These are phyloP conservation scores for Chlorophyllum brunneum DNA, from an alignment of 768 basidiomycete species.

Conservation along the genomic window DNA sequence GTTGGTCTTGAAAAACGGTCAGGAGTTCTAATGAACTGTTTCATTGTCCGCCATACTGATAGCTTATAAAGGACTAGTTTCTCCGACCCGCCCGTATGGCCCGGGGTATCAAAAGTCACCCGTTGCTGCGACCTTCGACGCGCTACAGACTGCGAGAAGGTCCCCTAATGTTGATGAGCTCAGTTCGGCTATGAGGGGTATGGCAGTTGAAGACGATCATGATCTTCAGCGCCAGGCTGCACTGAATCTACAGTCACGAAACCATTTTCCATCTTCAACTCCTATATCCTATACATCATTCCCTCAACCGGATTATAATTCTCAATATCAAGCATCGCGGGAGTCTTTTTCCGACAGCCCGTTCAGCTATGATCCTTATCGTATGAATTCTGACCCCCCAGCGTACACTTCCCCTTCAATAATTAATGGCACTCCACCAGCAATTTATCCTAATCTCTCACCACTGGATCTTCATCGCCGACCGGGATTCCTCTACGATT, in stretches of 20 bases:
- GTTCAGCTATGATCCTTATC: slow-evolving; percentile 12
- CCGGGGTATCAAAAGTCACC: slow-evolving; percentile 10
- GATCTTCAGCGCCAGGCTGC: slow-evolving; percentile 17
- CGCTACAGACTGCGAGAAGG: slow-evolving; percentile 7
- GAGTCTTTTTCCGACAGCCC: slow-evolving; percentile 4
- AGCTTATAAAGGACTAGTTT: slow-evolving; percentile 15
- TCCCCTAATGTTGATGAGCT: slow-evolving; percentile 47
- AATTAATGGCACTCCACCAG: slow-evolving; percentile 1
- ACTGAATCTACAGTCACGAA: slow-evolving; percentile 11
- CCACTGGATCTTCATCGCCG: slow-evolving; percentile 7
- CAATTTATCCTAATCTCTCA: slow-evolving; percentile 3
- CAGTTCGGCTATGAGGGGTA: slow-evolving; percentile 52
- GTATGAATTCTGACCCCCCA: slow-evolving; percentile 8
- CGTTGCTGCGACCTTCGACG: slow-evolving; percentile 14
- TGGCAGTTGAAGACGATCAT: slow-evolving; percentile 29
- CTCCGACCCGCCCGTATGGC: slow-evolving; percentile 32
- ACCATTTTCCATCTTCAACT: slow-evolving; percentile 19
- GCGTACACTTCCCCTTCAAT: slow-evolving; percentile 7
- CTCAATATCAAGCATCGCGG: not conserved
- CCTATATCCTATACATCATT: not conserved
- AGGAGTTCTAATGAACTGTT: not conserved
- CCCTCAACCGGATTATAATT: slow-evolving; percentile 5
- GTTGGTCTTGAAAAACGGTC: slow-evolving; percentile 8
- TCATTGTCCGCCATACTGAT: not conserved
- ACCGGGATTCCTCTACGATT: slow-evolving; percentile 12